These are phyloP conservation scores for Nevesoporus exiguus DNA, from an alignment of 768 basidiomycete species.

Conservation along the genomic window DNA sequence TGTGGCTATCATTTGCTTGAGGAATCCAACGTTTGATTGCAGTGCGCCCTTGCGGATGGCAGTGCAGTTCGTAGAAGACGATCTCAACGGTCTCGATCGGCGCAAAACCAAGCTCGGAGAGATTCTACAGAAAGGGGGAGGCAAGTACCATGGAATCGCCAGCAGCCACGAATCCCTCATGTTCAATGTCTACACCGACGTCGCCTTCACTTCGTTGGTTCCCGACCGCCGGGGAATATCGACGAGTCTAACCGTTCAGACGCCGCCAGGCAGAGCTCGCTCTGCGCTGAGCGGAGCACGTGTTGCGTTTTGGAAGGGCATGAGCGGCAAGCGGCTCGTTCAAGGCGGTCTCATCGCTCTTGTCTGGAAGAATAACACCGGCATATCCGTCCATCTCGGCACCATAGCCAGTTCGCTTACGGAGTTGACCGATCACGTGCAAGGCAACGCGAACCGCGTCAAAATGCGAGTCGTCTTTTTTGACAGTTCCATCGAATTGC, in stretches of 20 bases:
- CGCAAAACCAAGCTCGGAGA: conserved; percentile 40
- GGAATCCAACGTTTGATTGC: neutral
- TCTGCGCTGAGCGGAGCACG: conserved; percentile 37
- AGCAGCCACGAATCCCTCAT: conserved; percentile 46
- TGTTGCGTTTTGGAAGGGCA: conserved; percentile 57
- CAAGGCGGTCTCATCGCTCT: conserved; percentile 64
- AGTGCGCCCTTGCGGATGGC: conserved; percentile 55
- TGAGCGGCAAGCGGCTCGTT: conserved; percentile 54
- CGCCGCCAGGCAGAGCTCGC: conserved; percentile 58
- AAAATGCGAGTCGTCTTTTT: conserved; percentile 54
- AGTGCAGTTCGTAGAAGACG: conserved; percentile 46
- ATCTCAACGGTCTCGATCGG: conserved; percentile 30
- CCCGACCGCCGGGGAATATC: conserved; percentile 54
- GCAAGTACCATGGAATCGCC: conserved; percentile 49
- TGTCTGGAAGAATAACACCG: conserved; percentile 39
- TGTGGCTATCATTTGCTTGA: neutral
- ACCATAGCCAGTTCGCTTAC: conserved; percentile 39
- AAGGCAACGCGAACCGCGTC: conserved; percentile 33
- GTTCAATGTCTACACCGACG: conserved; percentile 62
- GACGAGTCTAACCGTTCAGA: conserved; percentile 42
- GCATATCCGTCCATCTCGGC: conserved; percentile 52
- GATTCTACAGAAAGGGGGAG: conserved; percentile 51
- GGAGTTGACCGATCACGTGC: conserved; percentile 47
- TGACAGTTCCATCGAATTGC: conserved; percentile 52
- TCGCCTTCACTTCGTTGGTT: conserved; percentile 42